Conservation (phyloP, 371 early-diverging fungal genomes). For the Massospora cicadina region DNA sequence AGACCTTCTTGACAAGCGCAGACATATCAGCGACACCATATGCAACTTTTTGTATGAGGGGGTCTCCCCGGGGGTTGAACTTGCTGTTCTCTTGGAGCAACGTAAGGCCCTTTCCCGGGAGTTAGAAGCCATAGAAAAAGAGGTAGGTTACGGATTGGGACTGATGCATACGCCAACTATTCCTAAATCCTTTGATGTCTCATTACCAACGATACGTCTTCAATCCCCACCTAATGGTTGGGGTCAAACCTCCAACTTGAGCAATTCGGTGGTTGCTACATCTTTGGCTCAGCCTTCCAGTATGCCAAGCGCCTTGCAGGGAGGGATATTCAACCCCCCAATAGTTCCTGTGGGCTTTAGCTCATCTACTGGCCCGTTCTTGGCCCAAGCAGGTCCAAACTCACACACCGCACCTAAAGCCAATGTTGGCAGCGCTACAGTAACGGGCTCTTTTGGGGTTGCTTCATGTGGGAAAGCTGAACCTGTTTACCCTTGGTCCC, state of each 20-base stretch:
- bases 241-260: neutral
- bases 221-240: too few species aligned
- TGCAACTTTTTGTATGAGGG: neutral
- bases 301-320: neutral
- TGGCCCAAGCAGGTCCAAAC: too few species aligned
- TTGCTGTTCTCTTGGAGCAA: neutral
- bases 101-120: neutral
- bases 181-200: too few species aligned
- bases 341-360: too few species aligned
- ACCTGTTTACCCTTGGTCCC: slow-evolving; percentile 46
- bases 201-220: too few species aligned
- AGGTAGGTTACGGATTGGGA: too few species aligned
- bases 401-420: too few species aligned
- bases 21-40: neutral
- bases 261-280: neutral
- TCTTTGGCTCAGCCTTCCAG: neutral
- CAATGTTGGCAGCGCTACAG: neutral
- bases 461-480: neutral
- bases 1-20: neutral
- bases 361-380: too few species aligned
- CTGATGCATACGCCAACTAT: too few species aligned
- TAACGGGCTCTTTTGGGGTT: neutral
- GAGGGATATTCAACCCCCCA: neutral
- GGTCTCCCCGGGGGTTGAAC: neutral
- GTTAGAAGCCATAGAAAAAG: neutral